Evolutionary conservation across 106 monocot species (phyloP).

Genomic region (Cymbidium sinense): DNA sequence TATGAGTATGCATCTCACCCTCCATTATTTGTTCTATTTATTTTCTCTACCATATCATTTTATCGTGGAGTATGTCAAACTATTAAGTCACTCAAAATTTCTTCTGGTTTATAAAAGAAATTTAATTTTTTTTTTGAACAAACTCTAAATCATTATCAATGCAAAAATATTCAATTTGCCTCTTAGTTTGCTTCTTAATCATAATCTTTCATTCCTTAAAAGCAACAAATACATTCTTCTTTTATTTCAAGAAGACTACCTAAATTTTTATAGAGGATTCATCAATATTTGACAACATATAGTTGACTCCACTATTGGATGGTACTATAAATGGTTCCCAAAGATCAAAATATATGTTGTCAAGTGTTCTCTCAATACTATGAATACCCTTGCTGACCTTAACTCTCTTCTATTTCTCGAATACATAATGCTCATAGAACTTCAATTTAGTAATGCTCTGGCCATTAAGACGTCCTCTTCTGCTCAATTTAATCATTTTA

Average conservation of each 20-base stretch:
- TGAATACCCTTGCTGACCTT: background rate
- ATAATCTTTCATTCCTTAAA: background rate
- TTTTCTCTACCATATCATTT: background rate
- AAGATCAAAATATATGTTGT: background rate
- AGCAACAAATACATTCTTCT: background rate
- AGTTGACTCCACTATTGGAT: conserved; percentile 1
- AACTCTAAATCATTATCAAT: background rate
- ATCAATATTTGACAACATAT: conserved; percentile 5
- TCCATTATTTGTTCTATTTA: background rate
- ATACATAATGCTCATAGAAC: background rate
- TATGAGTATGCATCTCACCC: background rate
- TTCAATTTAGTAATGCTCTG: background rate
- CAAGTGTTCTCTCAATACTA: background rate
- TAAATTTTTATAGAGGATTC: background rate
- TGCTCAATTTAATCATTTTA: background rate
- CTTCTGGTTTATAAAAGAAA: background rate
- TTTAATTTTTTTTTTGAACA: background rate
- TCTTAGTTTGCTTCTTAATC: background rate
- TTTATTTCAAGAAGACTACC: background rate
- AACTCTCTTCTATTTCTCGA: conserved; percentile 8
- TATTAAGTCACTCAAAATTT: background rate
- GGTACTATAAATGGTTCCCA: background rate
- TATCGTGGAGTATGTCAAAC: background rate
- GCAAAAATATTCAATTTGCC: background rate
- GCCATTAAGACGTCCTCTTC: background rate